A percentile compares a stretch with the other conserved stretches of the same genome.
These are phyloP conservation scores for Volutella citrinella DNA, from an alignment of 2,329 filamentous ascomycete species.

Conservation along the genomic window DNA sequence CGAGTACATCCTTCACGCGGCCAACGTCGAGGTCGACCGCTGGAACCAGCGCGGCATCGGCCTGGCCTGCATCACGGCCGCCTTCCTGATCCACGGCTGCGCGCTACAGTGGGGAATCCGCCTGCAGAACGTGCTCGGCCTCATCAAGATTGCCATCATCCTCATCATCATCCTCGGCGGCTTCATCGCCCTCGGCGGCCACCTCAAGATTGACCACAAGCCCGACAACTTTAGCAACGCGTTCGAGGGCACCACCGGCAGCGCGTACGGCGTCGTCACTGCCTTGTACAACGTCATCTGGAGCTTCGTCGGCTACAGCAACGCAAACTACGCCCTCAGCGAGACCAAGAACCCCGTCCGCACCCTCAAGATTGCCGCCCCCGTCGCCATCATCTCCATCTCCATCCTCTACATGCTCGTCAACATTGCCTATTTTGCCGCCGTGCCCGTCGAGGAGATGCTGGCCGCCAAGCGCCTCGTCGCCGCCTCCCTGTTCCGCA, in stretches of 20 bases:
- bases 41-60: slow-evolving; percentile 68
- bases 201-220: slow-evolving; percentile 55
- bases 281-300: slow-evolving; percentile 71
- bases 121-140: slow-evolving; percentile 63
- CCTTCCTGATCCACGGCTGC: slow-evolving; percentile 63
- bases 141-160: slow-evolving; percentile 64
- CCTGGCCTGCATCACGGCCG: slow-evolving; percentile 62
- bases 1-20: slow-evolving; percentile 67
- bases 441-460: slow-evolving; percentile 52
- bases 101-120: slow-evolving; percentile 65
- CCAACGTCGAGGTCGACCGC: slow-evolving; percentile 56
- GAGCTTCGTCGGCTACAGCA: slow-evolving; percentile 66
- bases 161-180: slow-evolving; percentile 63
- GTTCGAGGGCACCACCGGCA: slow-evolving; percentile 64
- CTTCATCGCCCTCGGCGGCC: slow-evolving; percentile 59
- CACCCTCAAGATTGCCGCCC: slow-evolving; percentile 64
- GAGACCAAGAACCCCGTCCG: slow-evolving; percentile 64
- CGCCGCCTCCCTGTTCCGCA: slow-evolving; percentile 53
- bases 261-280: slow-evolving; percentile 65
- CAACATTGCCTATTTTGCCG: slow-evolving; percentile 66
- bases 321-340: slow-evolving; percentile 64
- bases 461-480: slow-evolving; percentile 49
- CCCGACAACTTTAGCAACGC: slow-evolving; percentile 62
- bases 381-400: slow-evolving; percentile 56
- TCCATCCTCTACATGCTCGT: slow-evolving; percentile 63